Base-by-base conservation (phyloP, 2,329 filamentous ascomycete species). In the Aspergillus candidus region DNA sequence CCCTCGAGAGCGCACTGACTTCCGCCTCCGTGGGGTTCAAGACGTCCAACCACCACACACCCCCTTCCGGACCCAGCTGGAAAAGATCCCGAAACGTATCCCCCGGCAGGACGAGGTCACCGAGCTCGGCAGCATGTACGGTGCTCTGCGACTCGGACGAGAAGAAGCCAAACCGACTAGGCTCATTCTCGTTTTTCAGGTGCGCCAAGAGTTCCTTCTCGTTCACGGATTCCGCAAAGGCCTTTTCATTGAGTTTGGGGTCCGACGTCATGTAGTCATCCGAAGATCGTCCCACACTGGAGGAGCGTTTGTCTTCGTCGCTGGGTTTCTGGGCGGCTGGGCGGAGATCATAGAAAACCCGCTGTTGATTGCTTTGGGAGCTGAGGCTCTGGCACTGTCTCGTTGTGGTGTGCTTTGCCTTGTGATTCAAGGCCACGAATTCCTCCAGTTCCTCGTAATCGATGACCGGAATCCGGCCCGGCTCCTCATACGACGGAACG, bases 31-130 rank as follows among this genome's bases (percentile, higher is more conserved):
- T 90, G 1, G 91, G 88, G 55, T 87, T 88, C 63, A 91, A 85
- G 63, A 96, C 84, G 59, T 98, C 94, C 40, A 98, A 76, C 93
- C 93, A 98, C 90, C 91, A 98, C n/a, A 95, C 90, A 58, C 91
- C 91, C 56, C 89, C 77, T 30, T 81, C 76, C 2, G 76, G 75
- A 30, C 78, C 79, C 31, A 82, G 74, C 54, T 83, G 80, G 62
- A 98, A 98, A 10, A 98, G 79, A 44, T 89, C 88, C 29, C 88
- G 84, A 57, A 97, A 86, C 46, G 85, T 86, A 64, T 96, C 93
- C 7, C 89, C 91, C 2, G 90, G 89, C 45, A 95, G 81, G 4
- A 96, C 79, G 7, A 96, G 77, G 56, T 90, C 91, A 14, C 88
- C 88, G 50, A 98, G 79, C 56, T 94, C 88, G 1, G 86, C 79